phyloP scores from a whole-genome alignment of 2,329 filamentous ascomycete genomes.

The Colletotrichum karsti region DNA sequence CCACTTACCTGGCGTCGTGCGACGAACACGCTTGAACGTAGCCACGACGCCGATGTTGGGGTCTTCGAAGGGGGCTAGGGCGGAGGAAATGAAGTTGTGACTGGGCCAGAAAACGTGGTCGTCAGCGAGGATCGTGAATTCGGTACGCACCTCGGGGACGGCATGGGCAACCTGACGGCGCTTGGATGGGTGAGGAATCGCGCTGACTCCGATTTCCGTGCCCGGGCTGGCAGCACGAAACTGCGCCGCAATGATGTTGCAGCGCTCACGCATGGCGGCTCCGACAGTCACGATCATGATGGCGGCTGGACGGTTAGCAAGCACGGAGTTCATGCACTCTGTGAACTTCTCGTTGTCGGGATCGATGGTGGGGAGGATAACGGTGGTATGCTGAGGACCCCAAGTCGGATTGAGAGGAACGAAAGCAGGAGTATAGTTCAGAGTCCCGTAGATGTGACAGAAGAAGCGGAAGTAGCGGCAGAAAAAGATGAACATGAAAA shows the following conservation, averaged over 20 bases:
- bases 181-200: constrained; percentile 51
- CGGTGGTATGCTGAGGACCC: constrained; percentile 50
- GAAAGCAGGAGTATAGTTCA: constrained; percentile 45
- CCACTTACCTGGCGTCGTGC: constrained; percentile 40
- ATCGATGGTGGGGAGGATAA: constrained; percentile 61
- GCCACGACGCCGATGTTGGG: constrained; percentile 60
- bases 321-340: constrained; percentile 48
- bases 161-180: constrained; percentile 55
- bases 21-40: constrained; percentile 62
- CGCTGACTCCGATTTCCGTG: constrained; percentile 40
- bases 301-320: constrained; percentile 44
- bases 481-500: background rate
- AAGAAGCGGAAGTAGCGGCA: constrained; percentile 1
- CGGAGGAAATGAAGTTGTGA: constrained; percentile 45
- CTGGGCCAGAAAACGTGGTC: constrained; percentile 62
- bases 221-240: constrained; percentile 20
- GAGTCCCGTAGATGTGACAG: constrained; percentile 24
- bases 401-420: constrained; percentile 39
- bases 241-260: background rate
- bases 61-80: constrained; percentile 55
- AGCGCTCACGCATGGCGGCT: background rate
- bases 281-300: constrained; percentile 58
- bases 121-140: constrained; percentile 56
- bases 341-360: constrained; percentile 49
- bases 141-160: constrained; percentile 44